Base-by-base conservation (phyloP, 257 asterid species). In the Fraxinus cuspidata region DNA sequence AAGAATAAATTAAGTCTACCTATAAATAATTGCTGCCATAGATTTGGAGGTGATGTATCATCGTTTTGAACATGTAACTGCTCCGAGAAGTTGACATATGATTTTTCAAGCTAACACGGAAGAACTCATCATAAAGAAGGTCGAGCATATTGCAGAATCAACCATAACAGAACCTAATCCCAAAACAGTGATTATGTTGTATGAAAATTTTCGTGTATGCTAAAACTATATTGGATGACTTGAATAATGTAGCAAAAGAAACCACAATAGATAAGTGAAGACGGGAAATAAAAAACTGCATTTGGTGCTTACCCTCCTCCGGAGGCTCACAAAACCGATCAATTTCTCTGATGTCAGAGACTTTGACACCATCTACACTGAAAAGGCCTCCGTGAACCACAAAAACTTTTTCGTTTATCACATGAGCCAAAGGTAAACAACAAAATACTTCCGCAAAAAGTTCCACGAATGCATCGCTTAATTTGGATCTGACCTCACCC, bases 321-420 rank as follows among this genome's bases (percentile, higher is more conserved):
- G 98, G 99, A 49, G 99, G 99, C 86, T 96, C 99, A 71, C 93
- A 91, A 87, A 93, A 94, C 75, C 99, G 95, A 73, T 96, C 94
- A 70, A 96, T 96, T 25, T 94, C 88, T 85, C 79, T 88, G 79
- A 96, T 93, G 80, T 96, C 99, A 72, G 97, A 83, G 56, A 96
- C 97, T 83, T 92, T 96, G 71, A 96, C 99, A 16, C 98, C 99
- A 83, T 96, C 99, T 69, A 87, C 97, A 63, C 99, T 93, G 87
- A 96, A 93, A 82, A 96, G 99, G 70, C 99, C 99, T 77, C 99
- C 99, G 75, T 96, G 99, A 63, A 94, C 99, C 83, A 96, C 94
- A 87, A 96, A 90, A 67, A 96, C 83, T 84, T 90, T 96, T 79
- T 44, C 81, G 65, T 93, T 96, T 77, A 93, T 92, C 77, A 93